These are phyloP conservation scores for Solanum stenotomum DNA, from an alignment of 257 asterid genomes.

Conservation along the genomic window DNA sequence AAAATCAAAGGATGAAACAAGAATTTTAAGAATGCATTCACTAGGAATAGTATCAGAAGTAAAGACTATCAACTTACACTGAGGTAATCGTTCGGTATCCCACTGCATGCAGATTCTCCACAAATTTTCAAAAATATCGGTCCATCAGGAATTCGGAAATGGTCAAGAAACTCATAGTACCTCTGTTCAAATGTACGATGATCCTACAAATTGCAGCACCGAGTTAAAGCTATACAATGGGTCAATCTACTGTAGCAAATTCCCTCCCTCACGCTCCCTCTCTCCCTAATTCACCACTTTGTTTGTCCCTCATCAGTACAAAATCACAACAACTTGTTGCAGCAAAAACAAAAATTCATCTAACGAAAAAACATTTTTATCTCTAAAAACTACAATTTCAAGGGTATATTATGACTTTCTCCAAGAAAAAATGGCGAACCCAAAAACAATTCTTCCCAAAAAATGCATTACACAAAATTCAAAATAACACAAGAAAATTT, in stretches of 20 bases:
- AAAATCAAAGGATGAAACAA: neutral
- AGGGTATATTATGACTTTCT: neutral
- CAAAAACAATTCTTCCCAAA: neutral
- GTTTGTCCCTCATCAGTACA: neutral
- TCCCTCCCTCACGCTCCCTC: neutral
- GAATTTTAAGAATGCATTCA: neutral
- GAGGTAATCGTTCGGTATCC: conserved; percentile 77
- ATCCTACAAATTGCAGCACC: conserved; percentile 38
- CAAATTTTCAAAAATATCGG: conserved; percentile 82
- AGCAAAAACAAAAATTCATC: neutral
- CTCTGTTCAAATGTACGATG: conserved; percentile 72
- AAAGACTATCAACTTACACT: conserved; percentile 33
- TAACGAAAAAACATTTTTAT: neutral
- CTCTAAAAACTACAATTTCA: neutral
- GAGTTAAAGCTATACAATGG: neutral
- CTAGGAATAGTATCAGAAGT: neutral
- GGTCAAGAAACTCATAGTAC: conserved; percentile 75
- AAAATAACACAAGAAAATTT: neutral
- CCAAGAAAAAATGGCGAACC: neutral
- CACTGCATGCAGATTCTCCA: conserved; percentile 85
- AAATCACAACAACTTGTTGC: neutral
- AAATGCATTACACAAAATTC: neutral
- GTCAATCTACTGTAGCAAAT: neutral
- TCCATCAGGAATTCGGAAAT: conserved; percentile 67
- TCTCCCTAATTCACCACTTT: neutral